Conservation (phyloP, 2,329 filamentous ascomycete species). For the Hypoxylon sp. region DNA sequence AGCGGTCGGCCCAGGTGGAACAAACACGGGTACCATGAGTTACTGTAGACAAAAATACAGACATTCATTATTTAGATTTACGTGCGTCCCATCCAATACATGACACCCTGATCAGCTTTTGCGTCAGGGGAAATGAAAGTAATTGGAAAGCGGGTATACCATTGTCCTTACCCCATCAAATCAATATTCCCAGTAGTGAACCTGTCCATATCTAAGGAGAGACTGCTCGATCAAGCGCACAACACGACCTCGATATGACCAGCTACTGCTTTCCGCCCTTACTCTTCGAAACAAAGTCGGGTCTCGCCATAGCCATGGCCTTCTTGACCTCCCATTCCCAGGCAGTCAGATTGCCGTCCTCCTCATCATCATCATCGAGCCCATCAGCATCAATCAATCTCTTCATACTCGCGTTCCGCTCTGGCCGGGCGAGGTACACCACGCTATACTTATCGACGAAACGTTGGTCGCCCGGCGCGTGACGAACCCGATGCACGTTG, state of each 20-base stretch:
- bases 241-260: neutral
- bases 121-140: too few species aligned
- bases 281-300: neutral
- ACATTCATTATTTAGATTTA: neutral
- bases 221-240: too few species aligned
- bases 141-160: too few species aligned
- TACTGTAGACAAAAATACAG: neutral
- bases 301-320: neutral
- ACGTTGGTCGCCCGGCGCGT: slow-evolving; percentile 39
- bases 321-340: slow-evolving; percentile 6
- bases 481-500: slow-evolving; percentile 49
- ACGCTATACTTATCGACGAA: slow-evolving; percentile 47
- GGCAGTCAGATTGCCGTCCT: neutral
- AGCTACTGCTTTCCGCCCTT: neutral
- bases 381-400: slow-evolving; percentile 1
- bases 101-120: too few species aligned
- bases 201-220: too few species aligned
- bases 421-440: slow-evolving; percentile 33
- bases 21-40: neutral
- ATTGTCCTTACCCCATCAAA: too few species aligned
- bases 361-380: neutral
- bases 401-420: slow-evolving; percentile 40
- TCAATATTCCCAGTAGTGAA: neutral
- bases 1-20: neutral
- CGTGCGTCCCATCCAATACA: neutral